Evolutionary conservation across 495 filamentous ascomycete species (phyloP).

Genomic region (Parathielavia hyrcaniae): DNA sequence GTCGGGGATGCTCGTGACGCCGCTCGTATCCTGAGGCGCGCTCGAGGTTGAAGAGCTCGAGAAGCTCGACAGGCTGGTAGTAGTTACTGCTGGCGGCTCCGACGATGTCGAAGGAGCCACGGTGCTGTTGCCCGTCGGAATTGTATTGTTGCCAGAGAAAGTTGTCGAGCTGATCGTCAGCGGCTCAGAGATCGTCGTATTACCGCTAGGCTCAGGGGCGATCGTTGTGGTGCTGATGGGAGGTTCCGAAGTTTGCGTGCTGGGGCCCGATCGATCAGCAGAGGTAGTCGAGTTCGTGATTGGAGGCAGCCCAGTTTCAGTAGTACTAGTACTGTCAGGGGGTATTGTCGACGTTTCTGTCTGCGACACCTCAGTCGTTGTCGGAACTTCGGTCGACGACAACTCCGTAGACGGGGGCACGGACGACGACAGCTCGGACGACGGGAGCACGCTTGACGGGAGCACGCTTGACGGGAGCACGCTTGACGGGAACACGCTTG

Average conservation of each 20-base stretch:
- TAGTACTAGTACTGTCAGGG: neutral
- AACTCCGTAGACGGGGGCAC: neutral
- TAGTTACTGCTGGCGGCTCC: neutral
- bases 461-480: too few species aligned
- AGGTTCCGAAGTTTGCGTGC: neutral
- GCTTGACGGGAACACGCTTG: neutral
- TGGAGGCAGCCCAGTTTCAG: neutral
- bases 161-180: neutral
- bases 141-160: neutral
- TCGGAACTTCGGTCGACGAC: neutral
- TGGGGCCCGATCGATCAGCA: neutral
- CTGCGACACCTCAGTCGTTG: neutral
- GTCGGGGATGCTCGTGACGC: constrained; percentile 35
- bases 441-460: neutral
- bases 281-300: neutral
- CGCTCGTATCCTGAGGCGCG: neutral
- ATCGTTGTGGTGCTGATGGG: neutral
- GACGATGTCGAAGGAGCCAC: neutral
- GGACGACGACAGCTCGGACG: constrained; percentile 2
- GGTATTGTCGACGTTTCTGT: neutral
- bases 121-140: constrained; percentile 8
- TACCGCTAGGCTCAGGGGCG: neutral
- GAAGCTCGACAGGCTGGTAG: neutral
- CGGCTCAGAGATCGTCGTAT: neutral
- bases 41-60: neutral